Conservation (phyloP, 495 filamentous ascomycete genomes). For the Neurospora sublineolata region DNA sequence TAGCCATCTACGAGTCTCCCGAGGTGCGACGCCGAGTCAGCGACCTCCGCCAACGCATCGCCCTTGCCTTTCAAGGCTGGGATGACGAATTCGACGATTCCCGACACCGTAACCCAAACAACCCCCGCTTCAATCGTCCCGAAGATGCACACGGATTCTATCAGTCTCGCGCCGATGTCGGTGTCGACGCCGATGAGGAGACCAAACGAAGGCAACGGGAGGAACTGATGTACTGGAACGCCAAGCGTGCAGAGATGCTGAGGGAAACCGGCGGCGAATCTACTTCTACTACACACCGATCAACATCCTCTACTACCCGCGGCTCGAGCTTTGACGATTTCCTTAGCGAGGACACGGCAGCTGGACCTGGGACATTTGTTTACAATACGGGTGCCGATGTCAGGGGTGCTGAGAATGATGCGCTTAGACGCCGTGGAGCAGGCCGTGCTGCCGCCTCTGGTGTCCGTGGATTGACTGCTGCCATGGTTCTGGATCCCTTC, state of each 20-base stretch:
- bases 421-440: constrained; percentile 33
- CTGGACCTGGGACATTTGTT: constrained; percentile 38
- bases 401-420: constrained; percentile 21
- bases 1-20: constrained; percentile 76
- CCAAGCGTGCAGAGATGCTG: constrained; percentile 27
- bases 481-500: constrained; percentile 49
- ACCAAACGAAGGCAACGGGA: constrained; percentile 53
- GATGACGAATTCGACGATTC: constrained; percentile 55
- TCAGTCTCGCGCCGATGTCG: constrained; percentile 39
- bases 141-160: constrained; percentile 49
- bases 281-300: not conserved
- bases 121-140: constrained; percentile 44
- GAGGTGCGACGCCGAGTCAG: constrained; percentile 68
- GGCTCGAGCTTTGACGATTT: constrained; percentile 45
- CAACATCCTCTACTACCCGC: constrained; percentile 1
- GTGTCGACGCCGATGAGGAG: constrained; percentile 58
- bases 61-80: constrained; percentile 62
- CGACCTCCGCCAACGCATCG: constrained; percentile 65
- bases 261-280: constrained; percentile 17
- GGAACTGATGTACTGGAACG: constrained; percentile 63
- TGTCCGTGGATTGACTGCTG: constrained; percentile 37
- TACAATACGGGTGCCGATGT: constrained; percentile 37
- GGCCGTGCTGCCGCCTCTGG: constrained; percentile 14
- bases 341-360: constrained; percentile 29
- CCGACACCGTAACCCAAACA: constrained; percentile 23